Percentiles rank a stretch among this genome's conserved stretches.
Conservation (phyloP, 208 protist genomes). For the Leishmania turanica region DNA sequence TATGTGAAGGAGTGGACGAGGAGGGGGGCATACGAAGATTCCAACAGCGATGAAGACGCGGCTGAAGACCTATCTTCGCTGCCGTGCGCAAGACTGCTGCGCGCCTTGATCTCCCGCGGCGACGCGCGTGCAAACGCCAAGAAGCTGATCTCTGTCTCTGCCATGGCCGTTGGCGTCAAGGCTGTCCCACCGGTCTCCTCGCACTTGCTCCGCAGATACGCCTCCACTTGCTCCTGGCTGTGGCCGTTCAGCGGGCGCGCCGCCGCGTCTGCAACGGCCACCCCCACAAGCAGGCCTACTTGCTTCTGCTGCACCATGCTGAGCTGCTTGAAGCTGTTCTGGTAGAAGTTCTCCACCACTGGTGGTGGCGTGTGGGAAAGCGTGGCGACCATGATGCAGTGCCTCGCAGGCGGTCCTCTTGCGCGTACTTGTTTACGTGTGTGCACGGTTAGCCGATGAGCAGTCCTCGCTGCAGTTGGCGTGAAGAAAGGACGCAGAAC, state of each 20-base stretch:
- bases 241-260: constrained; percentile 58
- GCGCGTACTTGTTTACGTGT: background rate
- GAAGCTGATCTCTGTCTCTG: background rate
- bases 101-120: constrained; percentile 2
- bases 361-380: constrained; percentile 25
- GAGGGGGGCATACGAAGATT: constrained; percentile 4
- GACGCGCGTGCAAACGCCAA: constrained; percentile 27
- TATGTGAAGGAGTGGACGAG: constrained; percentile 69
- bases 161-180: background rate
- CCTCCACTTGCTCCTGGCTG: constrained; percentile 38
- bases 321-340: constrained; percentile 89
- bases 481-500: background rate
- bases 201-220: constrained; percentile 6
- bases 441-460: background rate
- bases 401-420: background rate
- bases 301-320: constrained; percentile 82
- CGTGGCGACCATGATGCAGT: constrained; percentile 19
- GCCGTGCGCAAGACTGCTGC: background rate
- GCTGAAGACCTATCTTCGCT: background rate
- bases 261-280: constrained; percentile 79
- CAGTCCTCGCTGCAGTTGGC: background rate
- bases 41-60: constrained; percentile 4
- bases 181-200: background rate
- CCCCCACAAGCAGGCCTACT: constrained; percentile 73
- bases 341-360: constrained; percentile 67